Evolutionary conservation across 2,329 filamentous ascomycete genomes (phyloP).

Genomic region (Penicillium corylophilum): DNA sequence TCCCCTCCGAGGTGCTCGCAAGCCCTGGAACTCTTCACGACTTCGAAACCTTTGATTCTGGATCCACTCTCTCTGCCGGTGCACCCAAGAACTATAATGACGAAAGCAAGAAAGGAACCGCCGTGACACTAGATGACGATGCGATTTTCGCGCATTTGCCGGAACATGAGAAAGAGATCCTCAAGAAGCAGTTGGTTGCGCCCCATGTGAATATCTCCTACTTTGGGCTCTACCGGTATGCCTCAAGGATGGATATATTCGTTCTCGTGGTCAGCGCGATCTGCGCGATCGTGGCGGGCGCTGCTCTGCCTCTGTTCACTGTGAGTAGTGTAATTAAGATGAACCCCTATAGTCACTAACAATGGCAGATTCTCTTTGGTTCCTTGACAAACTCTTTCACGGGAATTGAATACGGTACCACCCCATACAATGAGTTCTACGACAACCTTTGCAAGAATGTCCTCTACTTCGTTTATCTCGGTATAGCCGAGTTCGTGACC

Average conservation of each 20-base stretch:
- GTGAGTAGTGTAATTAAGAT: constrained; percentile 39
- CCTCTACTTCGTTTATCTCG: constrained; percentile 83
- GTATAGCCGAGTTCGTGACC: constrained; percentile 73
- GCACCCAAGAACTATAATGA: constrained; percentile 32
- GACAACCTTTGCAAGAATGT: constrained; percentile 62
- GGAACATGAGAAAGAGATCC: constrained; percentile 62
- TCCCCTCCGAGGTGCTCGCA: constrained; percentile 9
- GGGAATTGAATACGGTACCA: constrained; percentile 54
- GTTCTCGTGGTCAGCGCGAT: constrained; percentile 63
- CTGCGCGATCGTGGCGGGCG: constrained; percentile 69
- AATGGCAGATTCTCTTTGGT: constrained; percentile 64
- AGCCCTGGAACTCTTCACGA: constrained; percentile 16
- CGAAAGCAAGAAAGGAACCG: constrained; percentile 21
- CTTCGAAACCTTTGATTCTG: constrained; percentile 18
- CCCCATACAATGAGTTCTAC: constrained; percentile 58
- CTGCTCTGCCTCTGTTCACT: constrained; percentile 76
- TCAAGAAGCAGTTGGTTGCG: constrained; percentile 67
- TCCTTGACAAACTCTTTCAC: constrained; percentile 72
- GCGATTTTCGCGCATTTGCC: constrained; percentile 63
- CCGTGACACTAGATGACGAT: constrained; percentile 43
- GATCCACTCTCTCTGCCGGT: constrained; percentile 20
- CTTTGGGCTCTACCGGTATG: constrained; percentile 67
- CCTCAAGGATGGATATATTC: constrained; percentile 62
- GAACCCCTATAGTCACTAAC: neutral
- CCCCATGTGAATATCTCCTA: constrained; percentile 65